Evolutionary conservation across 2,329 filamentous ascomycete genomes (phyloP).

Genomic region (Cryphonectria naterciae): DNA sequence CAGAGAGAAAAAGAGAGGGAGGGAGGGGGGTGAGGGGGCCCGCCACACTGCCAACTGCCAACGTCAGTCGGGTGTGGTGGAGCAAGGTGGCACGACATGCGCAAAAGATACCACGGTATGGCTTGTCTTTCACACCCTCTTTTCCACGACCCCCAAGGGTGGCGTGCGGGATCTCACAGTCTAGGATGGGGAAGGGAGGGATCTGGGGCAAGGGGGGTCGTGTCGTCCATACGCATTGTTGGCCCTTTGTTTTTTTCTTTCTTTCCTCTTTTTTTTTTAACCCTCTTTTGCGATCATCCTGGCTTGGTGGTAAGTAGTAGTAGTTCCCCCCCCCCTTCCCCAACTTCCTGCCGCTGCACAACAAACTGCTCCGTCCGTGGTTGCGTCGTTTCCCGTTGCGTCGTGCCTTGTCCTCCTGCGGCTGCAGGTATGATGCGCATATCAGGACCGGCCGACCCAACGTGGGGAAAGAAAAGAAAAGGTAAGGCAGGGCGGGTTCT

Average conservation of each 20-base stretch:
- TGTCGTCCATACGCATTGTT: background rate
- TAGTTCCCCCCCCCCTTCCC: background rate
- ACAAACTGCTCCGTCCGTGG: slow-evolving; percentile 2
- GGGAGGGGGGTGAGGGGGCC: background rate
- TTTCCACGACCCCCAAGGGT: background rate
- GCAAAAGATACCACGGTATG: background rate
- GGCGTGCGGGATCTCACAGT: slow-evolving; percentile 8
- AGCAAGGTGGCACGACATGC: slow-evolving; percentile 14
- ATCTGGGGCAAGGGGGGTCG: background rate
- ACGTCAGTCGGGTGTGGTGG: slow-evolving; percentile 9
- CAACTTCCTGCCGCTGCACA: slow-evolving; percentile 21
- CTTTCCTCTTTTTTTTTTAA: background rate
- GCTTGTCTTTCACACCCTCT: slow-evolving; percentile 8
- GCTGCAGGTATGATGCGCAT: slow-evolving; percentile 31
- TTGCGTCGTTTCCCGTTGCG: slow-evolving; percentile 12
- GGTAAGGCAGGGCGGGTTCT: too few relatives aligned
- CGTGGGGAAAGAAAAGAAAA: background rate
- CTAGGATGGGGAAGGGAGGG: background rate
- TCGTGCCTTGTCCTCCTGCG: slow-evolving; percentile 30
- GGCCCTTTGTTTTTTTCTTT: background rate
- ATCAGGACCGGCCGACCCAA: slow-evolving; percentile 6
- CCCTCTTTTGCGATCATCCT: slow-evolving; percentile 8
- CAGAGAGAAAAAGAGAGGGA: too few relatives aligned
- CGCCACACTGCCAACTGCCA: slow-evolving; percentile 8
- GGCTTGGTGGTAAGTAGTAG: background rate